Conservation (phyloP, 139 green algal genomes). For the Tetradesmus obliquus region DNA sequence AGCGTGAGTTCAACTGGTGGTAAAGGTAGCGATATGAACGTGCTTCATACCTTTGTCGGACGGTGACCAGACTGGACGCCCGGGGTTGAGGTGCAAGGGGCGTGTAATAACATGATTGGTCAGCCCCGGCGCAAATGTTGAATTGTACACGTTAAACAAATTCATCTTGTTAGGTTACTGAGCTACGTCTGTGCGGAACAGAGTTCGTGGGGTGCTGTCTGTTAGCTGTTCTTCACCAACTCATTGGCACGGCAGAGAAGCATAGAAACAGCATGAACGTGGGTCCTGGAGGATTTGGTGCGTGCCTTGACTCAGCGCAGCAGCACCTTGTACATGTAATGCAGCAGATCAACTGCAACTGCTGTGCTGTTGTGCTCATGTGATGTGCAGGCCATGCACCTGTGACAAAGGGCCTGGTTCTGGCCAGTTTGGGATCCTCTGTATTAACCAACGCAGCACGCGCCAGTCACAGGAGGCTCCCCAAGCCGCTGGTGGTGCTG, state of each 20-base stretch:
- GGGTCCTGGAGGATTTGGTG: constrained; percentile 43
- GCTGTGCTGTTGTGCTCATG: neutral
- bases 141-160: neutral
- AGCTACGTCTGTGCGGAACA: neutral
- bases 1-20: neutral
- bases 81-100: neutral
- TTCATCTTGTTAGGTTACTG: neutral
- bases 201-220: neutral
- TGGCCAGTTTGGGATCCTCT: constrained; percentile 50
- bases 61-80: neutral
- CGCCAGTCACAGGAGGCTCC: constrained; percentile 39
- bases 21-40: neutral
- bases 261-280: constrained; percentile 17
- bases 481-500: constrained; percentile 38
- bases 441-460: constrained; percentile 57
- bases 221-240: neutral
- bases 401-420: constrained; percentile 68
- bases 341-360: neutral
- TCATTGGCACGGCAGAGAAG: neutral
- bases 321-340: neutral
- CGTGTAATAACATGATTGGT: neutral
- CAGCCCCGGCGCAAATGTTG: neutral
- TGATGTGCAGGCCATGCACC: constrained; percentile 50
- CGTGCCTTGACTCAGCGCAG: neutral
- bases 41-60: neutral